Base-by-base conservation (phyloP, 129 eudicot species). In the Artemisia argyi region DNA sequence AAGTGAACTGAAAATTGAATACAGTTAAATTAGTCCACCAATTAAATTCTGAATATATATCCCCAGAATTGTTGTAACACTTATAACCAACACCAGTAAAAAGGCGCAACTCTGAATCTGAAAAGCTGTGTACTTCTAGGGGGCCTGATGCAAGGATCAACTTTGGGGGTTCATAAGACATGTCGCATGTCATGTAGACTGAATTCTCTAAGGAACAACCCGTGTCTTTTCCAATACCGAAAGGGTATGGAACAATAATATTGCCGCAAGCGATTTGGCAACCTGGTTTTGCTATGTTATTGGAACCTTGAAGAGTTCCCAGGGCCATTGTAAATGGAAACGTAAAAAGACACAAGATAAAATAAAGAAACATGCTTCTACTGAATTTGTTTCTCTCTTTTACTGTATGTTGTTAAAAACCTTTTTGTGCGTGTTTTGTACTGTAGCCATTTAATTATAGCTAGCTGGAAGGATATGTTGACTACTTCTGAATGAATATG, bases 271-370 rank as follows among this genome's bases (percentile, higher is more conserved):
- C 6, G 56, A 18, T 1, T n/a, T 4, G 56, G 3, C 56, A 51
- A 12, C 56, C 18, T 14, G 5, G 56, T 16, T 51, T 51, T 0
- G 16, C 55, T 13, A 51, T 51, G 55, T 51, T 51, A 15, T 51
- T 51, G 56, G 56, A 14, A 51, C 16, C 56, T 51, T 10, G 56
- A 51, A 51, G 56, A 51, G 56, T 51, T 51, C 56, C 56, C 56
- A 14, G 17, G 56, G 16, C 18, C 17, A 51, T 51, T 51, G 13
- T 51, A 14, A 51, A 11, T 11, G 55, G 55, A 11, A 51, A 51
- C 16, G 17, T 7, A 12, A 51, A 51, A 13, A 51, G n/a, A 51
- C 55, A 51, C 55, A 49, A 9, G 53, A 49, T 49, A 49, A 51
- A 51, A 11, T 51, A n/a, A 2, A 51, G 5, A 13, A 51, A 13